Base-by-base conservation (phyloP, 106 monocot species). In the Triglochin maritima region DNA sequence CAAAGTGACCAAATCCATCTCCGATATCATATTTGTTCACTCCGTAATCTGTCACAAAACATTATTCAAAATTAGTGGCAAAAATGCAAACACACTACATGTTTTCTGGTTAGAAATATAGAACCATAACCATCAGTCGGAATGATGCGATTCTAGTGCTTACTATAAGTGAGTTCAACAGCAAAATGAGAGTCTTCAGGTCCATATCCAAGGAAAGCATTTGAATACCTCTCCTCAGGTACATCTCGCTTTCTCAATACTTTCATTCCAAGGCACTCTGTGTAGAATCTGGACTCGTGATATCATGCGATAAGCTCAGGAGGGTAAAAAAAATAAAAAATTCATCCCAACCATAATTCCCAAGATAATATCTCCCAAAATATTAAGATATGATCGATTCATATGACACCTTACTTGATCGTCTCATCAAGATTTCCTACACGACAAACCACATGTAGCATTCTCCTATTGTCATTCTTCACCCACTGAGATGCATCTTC, bases 151-250 rank as follows among this genome's bases (percentile, higher is more conserved):
- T 11, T 10, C 8, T n/a, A 3, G 42, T 50, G 17, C 72, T 76
- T 81, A 88, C 87, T 85, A 67, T 93, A 93, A 51, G 88, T 93
- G 45, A 93, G 81, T 63, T 93, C 93, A 44, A 86, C 80, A 17
- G 79, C 91, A 54, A 96, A 96, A 70, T 96, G 88, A 43, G 90
- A 85, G 64, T 88, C 88, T 74, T 96, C 96, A 60, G 96, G 88
- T 42, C 96, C 96, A 72, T 80, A 96, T 29, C 96, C 96, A 78
- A 96, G 91, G 58, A 96, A 96, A 62, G 96, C 96, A 79, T 96
- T 96, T 44, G 91, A 82, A 52, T 91, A 96, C 77, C 71, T 91
- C 70, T 96, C 96, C 76, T 96, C 96, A 1, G 88, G 96, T 53
- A 96, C 77, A 67, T 96, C 96, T 60, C 96, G 77, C 62, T 88